Conservation (phyloP, 768 basidiomycete species). For the Lactifluus volemus region DNA sequence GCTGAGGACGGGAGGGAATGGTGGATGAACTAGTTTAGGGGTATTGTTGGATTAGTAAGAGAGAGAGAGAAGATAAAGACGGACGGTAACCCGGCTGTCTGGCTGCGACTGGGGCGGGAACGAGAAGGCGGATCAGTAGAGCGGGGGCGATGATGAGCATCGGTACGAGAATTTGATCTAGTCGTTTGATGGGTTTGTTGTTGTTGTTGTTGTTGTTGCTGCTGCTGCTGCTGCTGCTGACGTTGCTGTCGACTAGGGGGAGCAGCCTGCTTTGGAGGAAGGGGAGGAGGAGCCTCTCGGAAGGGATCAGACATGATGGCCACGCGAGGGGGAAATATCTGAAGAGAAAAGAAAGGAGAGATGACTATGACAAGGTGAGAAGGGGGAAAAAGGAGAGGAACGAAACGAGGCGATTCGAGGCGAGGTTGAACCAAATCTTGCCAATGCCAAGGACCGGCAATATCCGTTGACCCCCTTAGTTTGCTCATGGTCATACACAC, state of each 20-base stretch:
- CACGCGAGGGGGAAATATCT: neutral
- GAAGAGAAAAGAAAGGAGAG: neutral
- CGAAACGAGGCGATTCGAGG: neutral
- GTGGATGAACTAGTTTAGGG: conserved; percentile 2
- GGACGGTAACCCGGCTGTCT: conserved; percentile 40
- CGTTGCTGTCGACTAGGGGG: conserved; percentile 19
- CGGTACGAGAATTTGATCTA: conserved; percentile 32
- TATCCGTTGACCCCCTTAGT: no score
- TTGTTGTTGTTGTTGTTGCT: conserved; percentile 8
- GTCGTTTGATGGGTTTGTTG: neutral
- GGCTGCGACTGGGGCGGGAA: conserved; percentile 46
- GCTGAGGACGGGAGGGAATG: conserved; percentile 19
- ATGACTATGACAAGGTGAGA: neutral
- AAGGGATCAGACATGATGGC: conserved; percentile 12
- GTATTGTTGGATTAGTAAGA: conserved; percentile 7
- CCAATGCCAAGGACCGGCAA: no score
- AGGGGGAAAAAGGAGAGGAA: neutral
- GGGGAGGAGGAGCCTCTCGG: conserved; percentile 24
- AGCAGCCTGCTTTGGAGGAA: conserved; percentile 28
- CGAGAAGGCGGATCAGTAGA: conserved; percentile 36
- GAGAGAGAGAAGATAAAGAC: conserved; percentile 25
- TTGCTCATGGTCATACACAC: neutral
- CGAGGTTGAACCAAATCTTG: neutral
- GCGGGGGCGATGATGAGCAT: conserved; percentile 57
- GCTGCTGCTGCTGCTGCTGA: neutral